Evolutionary conservation across 768 basidiomycete species (phyloP), one percentile per base, ranked within the genome.

Genomic region (Tephrocybe sp.): DNA sequence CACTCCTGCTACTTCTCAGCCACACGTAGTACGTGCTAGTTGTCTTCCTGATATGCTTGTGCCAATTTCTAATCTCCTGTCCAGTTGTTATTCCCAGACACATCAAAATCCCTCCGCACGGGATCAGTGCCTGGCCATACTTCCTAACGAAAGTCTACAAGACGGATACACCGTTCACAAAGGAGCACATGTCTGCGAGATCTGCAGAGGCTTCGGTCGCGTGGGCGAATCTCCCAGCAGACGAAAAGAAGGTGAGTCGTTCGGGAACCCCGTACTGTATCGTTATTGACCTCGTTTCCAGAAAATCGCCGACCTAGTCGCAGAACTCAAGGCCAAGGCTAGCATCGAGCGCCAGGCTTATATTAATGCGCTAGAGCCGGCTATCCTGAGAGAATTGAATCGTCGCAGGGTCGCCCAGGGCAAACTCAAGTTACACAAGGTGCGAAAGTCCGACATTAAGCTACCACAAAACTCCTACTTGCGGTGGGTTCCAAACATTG

Each of bases 211-310:
- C 13, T 18, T 24, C 25, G 13, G 38, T n/a, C 28, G 44, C 51
- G 3, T 76, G 74, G 75, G 60, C 39, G 0, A 51, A 39, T 4
- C 51, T 73, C n/a, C 51, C 71, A 4, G 58, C 56, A 9, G 55
- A 47, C 3, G 68, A 76, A 49, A 75, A 67, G 44, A 57, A 73
- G 56, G 74, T 72, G 27, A 19, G 62, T 47, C 19, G 49, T 11
- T n/a, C n/a, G n/a, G n/a, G n/a, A n/a, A n/a, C n/a, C n/a, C n/a
- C n/a, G n/a, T n/a, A n/a, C n/a, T n/a, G n/a, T n/a, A n/a, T n/a
- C n/a, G 24, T 40, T 16, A 18, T 19, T 27, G n/a, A 24, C 56
- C 47, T 45, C 59, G 12, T 27, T 13, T 5, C 24, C 54, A 35
- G 64, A 69, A 25, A 59, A 57, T 22, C 28, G 4, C 0, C 1